These are phyloP conservation scores for Rhododendron williamsianum DNA, from an alignment of 148 eudicot species.

Conservation along the genomic window DNA sequence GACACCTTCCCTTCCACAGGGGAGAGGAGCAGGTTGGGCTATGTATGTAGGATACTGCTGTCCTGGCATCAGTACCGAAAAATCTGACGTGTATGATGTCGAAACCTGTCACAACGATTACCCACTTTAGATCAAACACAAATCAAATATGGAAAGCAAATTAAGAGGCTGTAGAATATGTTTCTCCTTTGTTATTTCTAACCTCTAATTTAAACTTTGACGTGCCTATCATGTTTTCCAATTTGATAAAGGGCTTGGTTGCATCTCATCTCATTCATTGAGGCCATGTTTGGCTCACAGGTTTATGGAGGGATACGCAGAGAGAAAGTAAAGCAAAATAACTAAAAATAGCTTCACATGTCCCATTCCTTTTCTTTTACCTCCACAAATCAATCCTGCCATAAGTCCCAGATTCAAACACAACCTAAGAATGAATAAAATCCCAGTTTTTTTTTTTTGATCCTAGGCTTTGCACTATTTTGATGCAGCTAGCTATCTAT, in stretches of 20 bases:
- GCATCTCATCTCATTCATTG: not conserved
- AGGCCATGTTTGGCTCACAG: not conserved
- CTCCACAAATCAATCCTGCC: not conserved
- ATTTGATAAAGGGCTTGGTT: not conserved
- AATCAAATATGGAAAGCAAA: not conserved
- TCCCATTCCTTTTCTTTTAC: not conserved
- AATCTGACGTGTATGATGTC: constrained; percentile 25
- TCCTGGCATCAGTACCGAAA: constrained; percentile 54
- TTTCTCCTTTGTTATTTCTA: not conserved
- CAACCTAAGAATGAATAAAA: not conserved
- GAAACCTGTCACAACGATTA: constrained; percentile 26
- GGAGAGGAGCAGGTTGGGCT: constrained; percentile 47
- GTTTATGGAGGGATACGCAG: not conserved
- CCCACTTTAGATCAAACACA: not conserved
- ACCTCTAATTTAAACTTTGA: not conserved
- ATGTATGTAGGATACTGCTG: constrained; percentile 44
- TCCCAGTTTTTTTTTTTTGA: not conserved
- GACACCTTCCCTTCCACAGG: constrained; percentile 48
- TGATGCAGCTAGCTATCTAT: not conserved
- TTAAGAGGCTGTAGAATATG: not conserved
- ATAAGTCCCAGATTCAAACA: not conserved
- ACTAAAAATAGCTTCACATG: not conserved
- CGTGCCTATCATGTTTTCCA: not conserved
- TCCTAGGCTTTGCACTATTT: not conserved
- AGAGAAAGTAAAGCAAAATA: not conserved